Evolutionary conservation across 179 eudicot species (phyloP), one percentile per base, ranked within the genome.

Genomic region (Beta corolliflora): DNA sequence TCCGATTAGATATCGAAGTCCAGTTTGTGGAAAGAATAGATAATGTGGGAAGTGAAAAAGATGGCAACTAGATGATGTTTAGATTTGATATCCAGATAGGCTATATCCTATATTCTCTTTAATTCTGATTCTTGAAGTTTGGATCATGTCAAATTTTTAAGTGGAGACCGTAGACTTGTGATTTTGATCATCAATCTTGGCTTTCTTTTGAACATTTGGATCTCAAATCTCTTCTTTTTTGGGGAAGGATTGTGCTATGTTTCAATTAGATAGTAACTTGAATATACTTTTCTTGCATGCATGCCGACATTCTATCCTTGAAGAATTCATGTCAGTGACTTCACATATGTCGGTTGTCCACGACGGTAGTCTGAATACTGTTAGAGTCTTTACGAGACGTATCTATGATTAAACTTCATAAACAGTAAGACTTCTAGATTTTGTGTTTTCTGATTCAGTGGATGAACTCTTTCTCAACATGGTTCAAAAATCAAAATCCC

Each of bases 41-140:
- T 63, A 9, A 25, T 41, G 21, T 7, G 70, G 12, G 45, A 65
- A 31, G 18, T 31, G 70, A 65, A 12, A 13, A 36, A 15, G 36
- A 31, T 41, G 18, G 44, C 5, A 66, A 31, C 31, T 23, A 25
- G n/a, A 66, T 9, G 4, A 61, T n/a, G 31, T 31, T 66, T 2
- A 31, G 12, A 1, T 66, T 36, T 31, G 46, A 66, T 64, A 7
- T 16, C 7, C 63, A 59, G 41, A 23, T 5, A 25, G 21, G 23
- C 25, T 16, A 13, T 64, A 21, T 25, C 23, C 9, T 19, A 7
- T 46, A 14, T 63, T 23, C 9, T 63, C 59, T 13, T 18, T 3
- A 44, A 58, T 56, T 45, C 66, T 45, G 13, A 52, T 77, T 66
- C 5, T 16, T 79, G 58, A 77, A 23, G n/a, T n/a, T n/a, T n/a